phyloP scores from a whole-genome alignment of 1,139 yeast species.

The Blastobotrys proliferans region DNA sequence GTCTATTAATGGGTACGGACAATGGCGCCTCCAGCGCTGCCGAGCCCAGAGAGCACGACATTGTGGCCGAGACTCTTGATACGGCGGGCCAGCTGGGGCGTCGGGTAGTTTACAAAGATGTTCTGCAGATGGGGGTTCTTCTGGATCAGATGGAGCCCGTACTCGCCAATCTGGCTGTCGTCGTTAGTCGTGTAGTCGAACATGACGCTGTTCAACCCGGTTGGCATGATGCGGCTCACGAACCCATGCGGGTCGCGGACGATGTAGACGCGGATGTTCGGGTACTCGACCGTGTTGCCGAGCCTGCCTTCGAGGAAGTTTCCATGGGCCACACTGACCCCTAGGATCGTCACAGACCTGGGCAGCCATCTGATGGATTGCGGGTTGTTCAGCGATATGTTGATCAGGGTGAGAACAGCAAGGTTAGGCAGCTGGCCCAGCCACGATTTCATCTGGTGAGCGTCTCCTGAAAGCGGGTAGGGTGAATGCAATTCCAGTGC shows the following conservation, averaged over 20 bases:
- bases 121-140: too few relatives aligned
- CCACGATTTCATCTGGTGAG: background rate
- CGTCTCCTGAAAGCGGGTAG: background rate
- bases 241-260: constrained; percentile 9
- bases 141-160: too few relatives aligned
- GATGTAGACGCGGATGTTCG: background rate
- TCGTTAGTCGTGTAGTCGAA: too few relatives aligned
- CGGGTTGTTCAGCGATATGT: constrained; percentile 7
- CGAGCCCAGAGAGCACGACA: too few relatives aligned
- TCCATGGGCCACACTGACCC: constrained; percentile 1
- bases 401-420: background rate
- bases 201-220: background rate
- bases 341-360: background rate
- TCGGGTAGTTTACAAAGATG: too few relatives aligned
- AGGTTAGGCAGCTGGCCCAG: background rate
- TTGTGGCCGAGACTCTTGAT: too few relatives aligned
- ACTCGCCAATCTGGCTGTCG: too few relatives aligned
- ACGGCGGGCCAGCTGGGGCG: too few relatives aligned
- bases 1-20: too few relatives aligned
- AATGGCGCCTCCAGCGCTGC: too few relatives aligned
- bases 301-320: constrained; percentile 11
- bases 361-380: constrained; percentile 10
- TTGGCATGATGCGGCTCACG: constrained; percentile 7
- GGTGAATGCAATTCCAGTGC: background rate
- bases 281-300: constrained; percentile 4